Evolutionary conservation across 139 green algal genomes (phyloP).

Genomic region (Chlamydomonas urium): DNA sequence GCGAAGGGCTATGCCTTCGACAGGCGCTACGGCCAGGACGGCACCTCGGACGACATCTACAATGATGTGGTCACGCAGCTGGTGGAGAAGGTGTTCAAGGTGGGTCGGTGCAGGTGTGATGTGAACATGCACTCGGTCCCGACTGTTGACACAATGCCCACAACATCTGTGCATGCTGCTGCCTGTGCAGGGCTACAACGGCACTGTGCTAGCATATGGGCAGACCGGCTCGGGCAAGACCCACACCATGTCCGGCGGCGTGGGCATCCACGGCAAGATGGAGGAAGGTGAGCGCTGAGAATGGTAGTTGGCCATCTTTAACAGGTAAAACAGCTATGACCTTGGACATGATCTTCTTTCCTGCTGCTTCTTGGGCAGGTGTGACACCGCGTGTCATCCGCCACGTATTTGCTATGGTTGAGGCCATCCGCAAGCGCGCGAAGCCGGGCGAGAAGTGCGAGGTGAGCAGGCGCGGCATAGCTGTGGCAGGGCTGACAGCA

Average conservation of each 20-base stretch:
- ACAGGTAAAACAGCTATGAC: neutral
- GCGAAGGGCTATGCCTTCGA: slow-evolving; percentile 66
- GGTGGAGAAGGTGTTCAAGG: slow-evolving; percentile 63
- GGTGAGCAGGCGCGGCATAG: slow-evolving; percentile 16
- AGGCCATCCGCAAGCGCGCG: slow-evolving; percentile 33
- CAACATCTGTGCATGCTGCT: slow-evolving; percentile 5
- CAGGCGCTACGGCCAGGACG: slow-evolving; percentile 41
- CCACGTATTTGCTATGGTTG: slow-evolving; percentile 44
- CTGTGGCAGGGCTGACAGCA: too few species aligned
- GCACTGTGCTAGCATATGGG: slow-evolving; percentile 68
- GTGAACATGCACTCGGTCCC: too few species aligned
- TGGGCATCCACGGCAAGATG: slow-evolving; percentile 43
- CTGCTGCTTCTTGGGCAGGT: slow-evolving; percentile 34
- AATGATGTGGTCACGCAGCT: slow-evolving; percentile 44
- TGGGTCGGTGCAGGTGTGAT: too few species aligned
- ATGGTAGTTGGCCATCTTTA: neutral
- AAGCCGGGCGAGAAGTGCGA: slow-evolving; percentile 54
- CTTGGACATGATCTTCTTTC: neutral
- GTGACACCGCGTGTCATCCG: slow-evolving; percentile 53
- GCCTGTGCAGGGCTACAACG: slow-evolving; percentile 78
- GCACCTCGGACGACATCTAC: slow-evolving; percentile 53
- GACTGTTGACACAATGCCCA: neutral
- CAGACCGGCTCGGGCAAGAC: slow-evolving; percentile 75
- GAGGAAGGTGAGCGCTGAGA: slow-evolving; percentile 53
- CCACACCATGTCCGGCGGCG: slow-evolving; percentile 66